Base-by-base conservation (phyloP, 1,284 basidiomycete species). In the Entoloma clypeatum region DNA sequence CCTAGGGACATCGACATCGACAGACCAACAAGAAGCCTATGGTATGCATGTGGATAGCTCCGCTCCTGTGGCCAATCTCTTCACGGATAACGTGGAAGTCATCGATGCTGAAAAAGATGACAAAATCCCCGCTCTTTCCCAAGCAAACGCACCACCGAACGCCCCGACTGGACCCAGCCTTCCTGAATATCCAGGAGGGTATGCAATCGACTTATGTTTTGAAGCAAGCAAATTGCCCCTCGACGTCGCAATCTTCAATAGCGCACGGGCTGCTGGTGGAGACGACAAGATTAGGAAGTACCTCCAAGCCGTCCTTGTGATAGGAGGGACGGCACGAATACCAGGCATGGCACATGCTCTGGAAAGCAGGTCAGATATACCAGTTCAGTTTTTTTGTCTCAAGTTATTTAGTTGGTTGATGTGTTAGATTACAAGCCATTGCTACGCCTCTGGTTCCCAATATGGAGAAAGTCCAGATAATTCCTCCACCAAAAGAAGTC, bases 171-270 rank as follows among this genome's bases (percentile, higher is more conserved):
- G 38, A 41, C 36, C 44, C 36, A 43, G 47, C 52, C 56, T 41
- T 46, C 58, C 47, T 41, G 65, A 45, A 17, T 57, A 59, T 45
- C 54, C 61, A 14, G 61, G 59, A 4, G 65, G 61, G 17, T 61
- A 56, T 47, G 64, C 72, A 10, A 82, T 92, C 54, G 91, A 94
- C 59, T 77, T 93, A 5, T 73, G 72, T 41, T 81, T 76, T 51
- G 94, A 97, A 65, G 86, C 95, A 19, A 83, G 85, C 61, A 92
- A 93, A 62, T 74, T 95, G 27, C 91, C 95, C 0, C 72, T 99
- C 39, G 96, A 99, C 58, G 87, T 91, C 8, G 96, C 94, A 2
- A 89, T 98, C 48, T 92, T 92, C 62, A 92, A 95, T 52, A 88
- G 89, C 44, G 81, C 94, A 11, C 74, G 92, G 7, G 83, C 89